phyloP scores from a whole-genome alignment of 495 filamentous ascomycete species.

The Xylaria acuta region DNA sequence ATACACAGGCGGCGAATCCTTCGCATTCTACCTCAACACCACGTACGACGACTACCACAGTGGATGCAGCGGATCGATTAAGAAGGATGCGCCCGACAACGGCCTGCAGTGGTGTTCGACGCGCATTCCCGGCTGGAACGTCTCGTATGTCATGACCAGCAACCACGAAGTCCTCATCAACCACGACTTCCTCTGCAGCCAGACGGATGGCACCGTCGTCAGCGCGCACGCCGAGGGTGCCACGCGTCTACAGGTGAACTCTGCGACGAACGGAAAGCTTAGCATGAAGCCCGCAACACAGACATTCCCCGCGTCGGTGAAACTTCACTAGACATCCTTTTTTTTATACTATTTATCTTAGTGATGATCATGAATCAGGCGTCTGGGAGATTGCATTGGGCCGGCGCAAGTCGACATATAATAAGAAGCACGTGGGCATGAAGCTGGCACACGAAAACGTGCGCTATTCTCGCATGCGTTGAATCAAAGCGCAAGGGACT shows the following conservation, averaged over 20 bases:
- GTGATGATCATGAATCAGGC: neutral
- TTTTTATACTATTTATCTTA: neutral
- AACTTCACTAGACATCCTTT: neutral
- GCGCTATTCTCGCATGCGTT: neutral
- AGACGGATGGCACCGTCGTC: conserved; percentile 14
- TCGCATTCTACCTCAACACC: conserved; percentile 28
- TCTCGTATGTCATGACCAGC: conserved; percentile 24
- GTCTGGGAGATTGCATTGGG: neutral
- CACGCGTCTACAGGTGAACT: neutral
- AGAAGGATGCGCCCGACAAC: conserved; percentile 19
- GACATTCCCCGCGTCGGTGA: conserved; percentile 16
- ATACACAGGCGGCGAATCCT: conserved; percentile 28
- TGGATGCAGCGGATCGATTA: conserved; percentile 25
- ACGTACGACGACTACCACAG: conserved; percentile 24
- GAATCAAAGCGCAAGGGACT: neutral
- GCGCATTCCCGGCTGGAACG: conserved; percentile 24
- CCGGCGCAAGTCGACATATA: neutral
- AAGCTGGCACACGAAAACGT: neutral
- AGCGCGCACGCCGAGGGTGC: conserved; percentile 24
- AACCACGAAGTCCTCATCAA: conserved; percentile 19
- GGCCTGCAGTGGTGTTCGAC: conserved; percentile 25
- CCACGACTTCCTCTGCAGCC: conserved; percentile 23
- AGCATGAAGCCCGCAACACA: conserved; percentile 8
- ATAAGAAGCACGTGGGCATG: neutral
- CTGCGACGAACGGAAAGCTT: conserved; percentile 9